phyloP scores from a whole-genome alignment of 1,139 yeast species.

The Yamadazyma membranifaciens region DNA sequence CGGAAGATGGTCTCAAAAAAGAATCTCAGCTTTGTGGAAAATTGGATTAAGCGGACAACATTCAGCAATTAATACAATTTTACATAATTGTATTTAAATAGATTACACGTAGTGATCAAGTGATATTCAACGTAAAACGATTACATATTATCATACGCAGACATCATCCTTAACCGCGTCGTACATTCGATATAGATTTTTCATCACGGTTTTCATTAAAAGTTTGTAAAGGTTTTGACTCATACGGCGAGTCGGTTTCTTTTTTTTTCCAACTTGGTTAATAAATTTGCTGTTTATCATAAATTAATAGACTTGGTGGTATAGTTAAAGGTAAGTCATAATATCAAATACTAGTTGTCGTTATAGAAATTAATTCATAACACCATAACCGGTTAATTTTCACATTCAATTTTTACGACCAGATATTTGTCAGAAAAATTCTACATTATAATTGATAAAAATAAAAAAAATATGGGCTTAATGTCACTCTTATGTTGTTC shows the following conservation, averaged over 20 bases:
- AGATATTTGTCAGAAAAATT: neutral
- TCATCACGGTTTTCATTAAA: too few species aligned
- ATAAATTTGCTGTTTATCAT: neutral
- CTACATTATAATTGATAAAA: neutral
- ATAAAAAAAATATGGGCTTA: neutral
- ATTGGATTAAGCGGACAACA: slow-evolving; percentile 5
- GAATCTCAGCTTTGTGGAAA: slow-evolving; percentile 4
- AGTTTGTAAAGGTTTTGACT: too few species aligned
- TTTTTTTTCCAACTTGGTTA: neutral
- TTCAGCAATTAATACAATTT: slow-evolving; percentile 2
- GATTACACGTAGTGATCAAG: neutral
- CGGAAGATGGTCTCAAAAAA: neutral
- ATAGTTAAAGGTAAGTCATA: neutral
- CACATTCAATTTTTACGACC: neutral
- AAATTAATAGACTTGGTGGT: neutral
- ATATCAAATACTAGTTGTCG: neutral
- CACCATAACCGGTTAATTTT: neutral
- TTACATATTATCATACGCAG: neutral
- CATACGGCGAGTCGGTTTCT: too few species aligned
- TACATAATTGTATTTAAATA: neutral
- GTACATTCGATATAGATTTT: neutral
- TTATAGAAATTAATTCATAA: neutral
- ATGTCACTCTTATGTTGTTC: slow-evolving; percentile 31
- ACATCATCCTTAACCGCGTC: neutral
- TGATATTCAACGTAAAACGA: neutral